A percentile compares a stretch with the other conserved stretches of the same genome.
These are phyloP conservation scores for Yarrowia phangngaensis DNA, from an alignment of 805 yeast species.

Conservation along the genomic window DNA sequence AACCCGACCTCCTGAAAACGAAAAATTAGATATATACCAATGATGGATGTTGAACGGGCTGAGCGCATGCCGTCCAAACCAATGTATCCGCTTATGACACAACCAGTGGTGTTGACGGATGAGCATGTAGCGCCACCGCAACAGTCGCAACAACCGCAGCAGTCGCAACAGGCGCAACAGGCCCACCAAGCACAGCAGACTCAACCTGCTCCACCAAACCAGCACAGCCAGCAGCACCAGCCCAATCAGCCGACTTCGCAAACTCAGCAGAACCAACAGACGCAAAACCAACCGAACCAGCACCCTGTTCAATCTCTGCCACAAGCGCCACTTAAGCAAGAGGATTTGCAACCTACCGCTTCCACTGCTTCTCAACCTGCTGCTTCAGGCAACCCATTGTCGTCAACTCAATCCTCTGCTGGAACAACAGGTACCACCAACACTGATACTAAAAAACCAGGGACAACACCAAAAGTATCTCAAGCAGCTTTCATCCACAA, in stretches of 20 bases:
- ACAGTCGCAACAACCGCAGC: background rate
- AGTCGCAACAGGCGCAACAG: background rate
- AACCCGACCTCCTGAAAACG: too few relatives aligned
- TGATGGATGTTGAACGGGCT: constrained; percentile 25
- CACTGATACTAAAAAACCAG: constrained; percentile 6
- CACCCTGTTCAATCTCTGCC: background rate
- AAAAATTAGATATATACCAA: constrained; percentile 7
- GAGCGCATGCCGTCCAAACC: constrained; percentile 26
- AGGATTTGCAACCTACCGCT: too few relatives aligned
- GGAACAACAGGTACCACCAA: background rate
- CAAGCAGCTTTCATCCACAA: constrained; percentile 79
- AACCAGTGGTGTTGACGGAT: constrained; percentile 18
- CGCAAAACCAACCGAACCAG: background rate
- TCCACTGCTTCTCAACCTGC: too few relatives aligned
- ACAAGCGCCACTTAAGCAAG: background rate
- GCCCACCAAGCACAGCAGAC: background rate
- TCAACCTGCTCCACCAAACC: background rate
- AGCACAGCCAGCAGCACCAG: background rate
- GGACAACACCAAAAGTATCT: constrained; percentile 37
- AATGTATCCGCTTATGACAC: constrained; percentile 25
- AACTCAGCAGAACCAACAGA: background rate
- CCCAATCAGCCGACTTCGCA: background rate
- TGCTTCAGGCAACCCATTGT: too few relatives aligned
- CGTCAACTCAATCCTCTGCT: background rate
- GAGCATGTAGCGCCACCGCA: constrained; percentile 8